A percentile compares a stretch with the other conserved stretches of the same genome.
phyloP scores from a whole-genome alignment of 345 rosid species.

The Salix arbutifolia region DNA sequence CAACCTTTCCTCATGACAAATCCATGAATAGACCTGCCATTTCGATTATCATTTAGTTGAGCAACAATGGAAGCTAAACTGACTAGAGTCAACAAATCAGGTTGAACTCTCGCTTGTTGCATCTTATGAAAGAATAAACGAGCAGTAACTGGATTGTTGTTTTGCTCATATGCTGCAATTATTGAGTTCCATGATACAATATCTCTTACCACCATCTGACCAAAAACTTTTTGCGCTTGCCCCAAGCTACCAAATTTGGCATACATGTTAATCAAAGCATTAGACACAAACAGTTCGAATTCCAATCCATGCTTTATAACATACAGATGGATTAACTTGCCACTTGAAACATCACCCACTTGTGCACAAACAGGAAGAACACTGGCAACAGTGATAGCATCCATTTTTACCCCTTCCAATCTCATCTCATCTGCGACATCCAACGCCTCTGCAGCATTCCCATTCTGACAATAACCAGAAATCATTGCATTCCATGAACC shows the following conservation, averaged over 20 bases:
- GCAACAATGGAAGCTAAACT: constrained; percentile 65
- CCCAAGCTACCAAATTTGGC: constrained; percentile 64
- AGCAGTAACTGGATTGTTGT: constrained; percentile 51
- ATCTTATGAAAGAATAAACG: constrained; percentile 49
- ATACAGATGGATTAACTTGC: constrained; percentile 56
- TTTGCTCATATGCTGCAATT: constrained; percentile 69
- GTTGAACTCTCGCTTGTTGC: constrained; percentile 46
- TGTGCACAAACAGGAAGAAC: constrained; percentile 73
- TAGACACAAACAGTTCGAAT: constrained; percentile 49
- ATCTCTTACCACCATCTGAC: constrained; percentile 46
- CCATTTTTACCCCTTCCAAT: constrained; percentile 58
- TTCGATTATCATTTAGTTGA: constrained; percentile 48
- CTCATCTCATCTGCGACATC: constrained; percentile 55
- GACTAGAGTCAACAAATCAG: constrained; percentile 69
- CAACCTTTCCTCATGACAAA: constrained; percentile 52
- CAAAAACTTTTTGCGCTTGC: constrained; percentile 50
- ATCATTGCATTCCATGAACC: constrained; percentile 94
- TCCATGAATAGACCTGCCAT: constrained; percentile 61
- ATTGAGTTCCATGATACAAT: constrained; percentile 81
- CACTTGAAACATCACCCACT: constrained; percentile 53
- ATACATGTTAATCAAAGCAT: constrained; percentile 83
- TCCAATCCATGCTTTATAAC: constrained; percentile 41
- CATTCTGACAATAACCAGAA: constrained; percentile 68
- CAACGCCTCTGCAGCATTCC: constrained; percentile 58
- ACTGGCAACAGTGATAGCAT: constrained; percentile 63